phyloP scores from a whole-genome alignment of 805 yeast species.

The Yamadazyma philogaea region DNA sequence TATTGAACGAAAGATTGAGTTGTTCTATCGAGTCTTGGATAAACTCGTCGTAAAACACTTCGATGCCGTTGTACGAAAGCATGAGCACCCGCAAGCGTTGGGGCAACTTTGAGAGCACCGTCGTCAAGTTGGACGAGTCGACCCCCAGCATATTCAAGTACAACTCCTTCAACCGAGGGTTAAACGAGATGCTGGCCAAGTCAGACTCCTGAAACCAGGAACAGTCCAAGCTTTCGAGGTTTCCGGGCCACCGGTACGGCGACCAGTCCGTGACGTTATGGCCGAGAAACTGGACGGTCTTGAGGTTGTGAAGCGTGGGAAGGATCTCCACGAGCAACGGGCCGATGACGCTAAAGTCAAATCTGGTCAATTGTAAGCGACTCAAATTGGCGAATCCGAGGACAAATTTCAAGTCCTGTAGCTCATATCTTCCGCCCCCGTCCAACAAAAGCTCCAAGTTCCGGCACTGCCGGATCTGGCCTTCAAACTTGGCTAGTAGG shows the following conservation, averaged over 20 bases:
- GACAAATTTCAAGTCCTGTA: conserved; percentile 17
- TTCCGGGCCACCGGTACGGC: conserved; percentile 22
- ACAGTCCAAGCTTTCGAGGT: conserved; percentile 27
- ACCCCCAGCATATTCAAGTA: conserved; percentile 32
- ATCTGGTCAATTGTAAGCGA: conserved; percentile 28
- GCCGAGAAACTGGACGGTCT: conserved; percentile 31
- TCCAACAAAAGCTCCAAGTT: conserved; percentile 30
- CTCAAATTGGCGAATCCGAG: conserved; percentile 24
- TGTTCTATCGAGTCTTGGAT: conserved; percentile 29
- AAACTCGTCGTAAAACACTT: conserved; percentile 10
- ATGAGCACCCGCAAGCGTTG: conserved; percentile 25
- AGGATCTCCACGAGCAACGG: conserved; percentile 8
- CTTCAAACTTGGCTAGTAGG: conserved; percentile 20
- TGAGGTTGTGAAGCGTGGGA: conserved; percentile 15
- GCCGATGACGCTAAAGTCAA: conserved; percentile 16
- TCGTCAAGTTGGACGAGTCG: conserved; percentile 11
- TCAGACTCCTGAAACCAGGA: conserved; percentile 32
- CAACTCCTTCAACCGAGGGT: conserved; percentile 22
- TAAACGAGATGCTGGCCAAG: conserved; percentile 23
- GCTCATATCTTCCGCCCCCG: conserved; percentile 20
- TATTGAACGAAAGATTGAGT: conserved; percentile 28
- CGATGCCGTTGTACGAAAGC: conserved; percentile 31
- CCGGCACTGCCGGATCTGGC: conserved; percentile 14
- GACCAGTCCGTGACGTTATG: conserved; percentile 32
- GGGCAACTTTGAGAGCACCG: conserved; percentile 18